Evolutionary conservation across 2,329 filamentous ascomycete genomes (phyloP), one percentile per base, ranked within the genome.

Genomic region (Aspergillus pseudonomiae): DNA sequence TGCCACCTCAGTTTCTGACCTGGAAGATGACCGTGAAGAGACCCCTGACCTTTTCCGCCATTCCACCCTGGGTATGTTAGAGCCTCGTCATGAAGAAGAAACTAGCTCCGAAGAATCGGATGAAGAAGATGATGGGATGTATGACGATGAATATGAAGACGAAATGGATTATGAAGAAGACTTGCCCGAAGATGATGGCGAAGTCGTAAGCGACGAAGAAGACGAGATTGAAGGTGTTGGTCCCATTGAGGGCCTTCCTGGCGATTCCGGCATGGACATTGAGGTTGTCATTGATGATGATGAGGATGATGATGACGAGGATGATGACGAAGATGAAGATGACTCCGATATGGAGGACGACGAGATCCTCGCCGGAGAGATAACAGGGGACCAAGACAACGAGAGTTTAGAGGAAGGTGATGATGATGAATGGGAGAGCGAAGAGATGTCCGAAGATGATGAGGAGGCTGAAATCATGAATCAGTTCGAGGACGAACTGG

Each of bases 1-100:
- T 12, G 88, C 91, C 3, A 96, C 93, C 5, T 97, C 94, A 0
- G 87, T 96, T 28, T 97, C 94, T 12, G 94, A 97, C 67, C 83
- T 93, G 57, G 91, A 94, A 46, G 91, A 94, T 65, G 90, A 92
- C 61, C 89, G 93, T 52, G 93, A 97, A 77, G 95, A 98, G 76
- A 99, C 96, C 6, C 95, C 96, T 34, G 95, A 99, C 79, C 85
- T 99, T 24, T 98, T 97, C 81, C 91, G 96, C 59, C 97, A 98
- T 77, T 98, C 95, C 2, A 93, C 96, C 1, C 83, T 99, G 26
- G 94, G 95, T 57, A 96, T 98, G 89, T 89, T 97, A 59, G 95
- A 98, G 76, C 90, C 91, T 68, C 88, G 89, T 57, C 88, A 91
- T 63, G 90, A 93, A 64, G 90, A 92, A 65, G 92, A 94, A 67